Percentiles rank a stretch among this genome's conserved stretches.
These are phyloP conservation scores for Sophora flavescens DNA, from an alignment of 306 rosid genomes.

Conservation along the genomic window DNA sequence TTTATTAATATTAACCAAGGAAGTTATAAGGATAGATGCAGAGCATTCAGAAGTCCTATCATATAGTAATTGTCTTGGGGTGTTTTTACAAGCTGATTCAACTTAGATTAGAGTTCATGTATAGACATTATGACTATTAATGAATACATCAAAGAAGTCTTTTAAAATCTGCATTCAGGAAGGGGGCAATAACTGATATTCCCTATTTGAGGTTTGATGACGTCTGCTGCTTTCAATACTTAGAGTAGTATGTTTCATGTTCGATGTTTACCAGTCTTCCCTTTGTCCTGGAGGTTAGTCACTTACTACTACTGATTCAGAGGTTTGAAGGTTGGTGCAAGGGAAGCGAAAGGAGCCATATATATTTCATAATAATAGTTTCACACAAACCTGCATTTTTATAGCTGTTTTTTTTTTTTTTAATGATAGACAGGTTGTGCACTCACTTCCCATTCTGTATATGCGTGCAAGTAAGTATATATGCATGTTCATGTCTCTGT, in stretches of 20 bases:
- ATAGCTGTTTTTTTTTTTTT: background rate
- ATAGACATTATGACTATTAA: no score
- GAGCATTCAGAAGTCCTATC: background rate
- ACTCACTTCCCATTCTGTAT: background rate
- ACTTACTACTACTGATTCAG: background rate
- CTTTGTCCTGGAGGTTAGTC: background rate
- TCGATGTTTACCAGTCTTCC: background rate
- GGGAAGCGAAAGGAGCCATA: background rate
- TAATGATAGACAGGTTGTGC: background rate
- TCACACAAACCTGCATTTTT: background rate
- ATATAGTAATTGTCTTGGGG: background rate
- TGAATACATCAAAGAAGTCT: background rate
- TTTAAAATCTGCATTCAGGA: background rate
- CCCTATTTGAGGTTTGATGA: slow-evolving; percentile 14
- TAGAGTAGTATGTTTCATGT: background rate
- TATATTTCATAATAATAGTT: background rate
- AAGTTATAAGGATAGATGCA: no score
- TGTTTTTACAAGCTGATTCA: slow-evolving; percentile 20
- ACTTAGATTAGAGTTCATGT: background rate
- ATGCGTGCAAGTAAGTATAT: background rate
- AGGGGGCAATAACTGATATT: background rate
- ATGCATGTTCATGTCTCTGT: no score
- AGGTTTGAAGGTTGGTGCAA: background rate
- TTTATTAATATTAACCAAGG: background rate
- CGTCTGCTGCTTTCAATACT: background rate